Base-by-base conservation (phyloP, 345 rosid species). In the Trapa bicornis region DNA sequence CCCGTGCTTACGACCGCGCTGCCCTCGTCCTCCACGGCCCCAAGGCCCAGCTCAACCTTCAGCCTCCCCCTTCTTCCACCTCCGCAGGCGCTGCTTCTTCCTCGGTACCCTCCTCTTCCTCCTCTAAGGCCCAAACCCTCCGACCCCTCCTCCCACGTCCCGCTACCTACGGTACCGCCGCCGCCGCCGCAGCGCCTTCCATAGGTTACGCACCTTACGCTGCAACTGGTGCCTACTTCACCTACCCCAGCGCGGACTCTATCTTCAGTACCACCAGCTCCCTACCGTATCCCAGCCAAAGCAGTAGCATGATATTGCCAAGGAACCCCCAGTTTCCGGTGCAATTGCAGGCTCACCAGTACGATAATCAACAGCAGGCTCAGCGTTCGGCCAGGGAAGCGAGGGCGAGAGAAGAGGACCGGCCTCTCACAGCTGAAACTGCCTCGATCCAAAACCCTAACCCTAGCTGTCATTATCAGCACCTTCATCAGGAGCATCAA, bases 111-210 rank as follows among this genome's bases (percentile, higher is more conserved):
- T 8, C 45, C 4, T 45, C 76, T 1, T 15, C 68, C 37, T 81
- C 85, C 0, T 82, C 86, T 2, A 6, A 66, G 57, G 75, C 84
- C 0, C 80, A 83, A 4, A 85, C 81, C 53, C 87, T 92, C 56
- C 85, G 98, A 53, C 98, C 98, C n/a, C 75, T 92, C 67, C 96
- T 92, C 43, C 98, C 96, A 53, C 91, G 96, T 1, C 98, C 96
- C 1, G 68, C 95, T 33, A 76, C 77, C 12, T 72, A 75, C 72
- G 65, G 69, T 17, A 72, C 37, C 37, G 2, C 35, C 2, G 29
- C 29, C 29, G 29, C 29, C 29, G 29, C 29, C 29, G 29, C 29
- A 22, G 29, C 29, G 29, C 63, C 63, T 9, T 58, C 35, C 38
- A 6, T 16, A 5, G 63, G 47, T 0, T 56, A 75, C 8, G 42